Conservation (phyloP, 2,329 filamentous ascomycete species). For the Chalaropsis thielavioides region DNA sequence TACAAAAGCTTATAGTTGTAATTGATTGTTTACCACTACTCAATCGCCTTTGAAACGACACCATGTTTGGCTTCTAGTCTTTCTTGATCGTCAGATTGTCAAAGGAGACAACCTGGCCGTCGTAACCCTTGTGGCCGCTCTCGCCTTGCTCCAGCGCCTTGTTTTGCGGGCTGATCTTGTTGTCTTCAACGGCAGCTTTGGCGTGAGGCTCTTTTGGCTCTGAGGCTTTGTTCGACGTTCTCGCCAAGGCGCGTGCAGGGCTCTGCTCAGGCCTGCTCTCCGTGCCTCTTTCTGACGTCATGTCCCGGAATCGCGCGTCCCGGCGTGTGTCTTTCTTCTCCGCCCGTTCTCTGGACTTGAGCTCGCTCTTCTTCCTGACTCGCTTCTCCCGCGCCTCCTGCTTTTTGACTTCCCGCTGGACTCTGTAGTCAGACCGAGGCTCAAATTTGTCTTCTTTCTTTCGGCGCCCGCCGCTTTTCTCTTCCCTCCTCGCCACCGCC, state of each 20-base stretch:
- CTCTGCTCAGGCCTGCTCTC: neutral
- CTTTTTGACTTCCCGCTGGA: neutral
- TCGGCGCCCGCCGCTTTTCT: neutral
- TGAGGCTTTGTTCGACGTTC: neutral
- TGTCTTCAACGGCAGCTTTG: constrained; percentile 24
- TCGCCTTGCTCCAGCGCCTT: constrained; percentile 10
- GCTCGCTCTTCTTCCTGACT: neutral
- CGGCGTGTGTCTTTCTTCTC: neutral
- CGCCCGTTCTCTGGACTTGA: neutral
- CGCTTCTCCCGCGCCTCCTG: neutral
- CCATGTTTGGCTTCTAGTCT: neutral
- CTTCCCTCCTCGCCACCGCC: constrained; percentile 17
- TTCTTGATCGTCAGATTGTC: constrained; percentile 24
- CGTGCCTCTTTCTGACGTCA: neutral
- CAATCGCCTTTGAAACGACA: neutral
- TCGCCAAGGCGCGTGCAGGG: neutral
- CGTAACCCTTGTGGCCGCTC: constrained; percentile 24
- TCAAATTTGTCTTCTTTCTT: neutral
- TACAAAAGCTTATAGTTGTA: neutral
- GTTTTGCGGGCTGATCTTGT: constrained; percentile 22
- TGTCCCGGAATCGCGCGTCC: neutral
- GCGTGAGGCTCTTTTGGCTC: neutral
- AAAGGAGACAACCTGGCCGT: constrained; percentile 25
- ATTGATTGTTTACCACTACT: neutral
- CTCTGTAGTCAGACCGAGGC: neutral